phyloP scores from a whole-genome alignment of 495 filamentous ascomycete genomes.

The Neurospora sublineolata region DNA sequence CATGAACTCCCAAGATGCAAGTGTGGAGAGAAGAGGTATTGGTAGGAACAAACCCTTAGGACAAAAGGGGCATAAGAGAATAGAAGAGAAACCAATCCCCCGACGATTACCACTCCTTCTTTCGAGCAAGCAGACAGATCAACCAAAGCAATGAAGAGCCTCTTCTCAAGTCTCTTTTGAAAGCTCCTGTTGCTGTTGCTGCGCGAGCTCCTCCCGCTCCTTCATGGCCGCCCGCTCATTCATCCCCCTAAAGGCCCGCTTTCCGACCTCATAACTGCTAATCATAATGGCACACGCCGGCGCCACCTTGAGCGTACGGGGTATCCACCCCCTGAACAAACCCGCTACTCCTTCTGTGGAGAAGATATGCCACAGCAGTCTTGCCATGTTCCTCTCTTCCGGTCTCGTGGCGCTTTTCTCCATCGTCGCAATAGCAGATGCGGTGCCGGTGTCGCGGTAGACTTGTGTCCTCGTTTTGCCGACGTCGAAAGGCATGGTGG shows the following conservation, averaged over 20 bases:
- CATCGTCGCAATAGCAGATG: slow-evolving; percentile 6
- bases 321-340: slow-evolving; percentile 81
- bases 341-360: slow-evolving; percentile 67
- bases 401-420: slow-evolving; percentile 34
- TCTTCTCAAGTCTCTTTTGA: background rate
- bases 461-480: slow-evolving; percentile 93
- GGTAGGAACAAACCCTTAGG: background rate
- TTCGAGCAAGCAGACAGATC: background rate
- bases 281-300: slow-evolving; percentile 99
- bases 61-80: background rate
- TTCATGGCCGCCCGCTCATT: slow-evolving; percentile 49
- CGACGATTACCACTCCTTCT: background rate
- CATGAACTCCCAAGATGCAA: background rate
- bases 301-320: slow-evolving; percentile 85
- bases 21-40: background rate
- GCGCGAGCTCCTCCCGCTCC: background rate
- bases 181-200: background rate
- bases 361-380: slow-evolving; percentile 81
- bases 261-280: slow-evolving; percentile 90
- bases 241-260: slow-evolving; percentile 68
- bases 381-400: slow-evolving; percentile 61
- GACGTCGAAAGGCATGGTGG: slow-evolving; percentile 94
- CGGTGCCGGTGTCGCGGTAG: slow-evolving; percentile 37
- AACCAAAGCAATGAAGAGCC: background rate
- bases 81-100: background rate